Evolutionary conservation across 306 rosid genomes (phyloP).

Genomic region (Vachellia pachyceras): DNA sequence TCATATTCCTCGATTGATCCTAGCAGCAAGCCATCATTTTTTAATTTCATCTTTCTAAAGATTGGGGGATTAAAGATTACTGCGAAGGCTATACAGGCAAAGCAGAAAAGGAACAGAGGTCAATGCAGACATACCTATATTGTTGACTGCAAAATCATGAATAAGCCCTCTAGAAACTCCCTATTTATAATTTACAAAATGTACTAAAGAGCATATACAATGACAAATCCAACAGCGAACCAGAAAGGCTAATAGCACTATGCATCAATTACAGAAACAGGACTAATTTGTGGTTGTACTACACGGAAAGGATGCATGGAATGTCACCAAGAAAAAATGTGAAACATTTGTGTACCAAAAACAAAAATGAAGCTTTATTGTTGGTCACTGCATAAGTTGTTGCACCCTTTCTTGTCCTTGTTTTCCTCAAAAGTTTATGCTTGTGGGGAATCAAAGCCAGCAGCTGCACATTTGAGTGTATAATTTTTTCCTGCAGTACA

Average conservation of each 20-base stretch:
- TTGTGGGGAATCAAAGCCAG: conserved; percentile 26
- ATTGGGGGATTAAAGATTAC: neutral
- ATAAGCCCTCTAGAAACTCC: conserved; percentile 27
- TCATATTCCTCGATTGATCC: neutral
- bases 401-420: conserved; percentile 35
- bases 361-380: conserved; percentile 33
- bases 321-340: conserved; percentile 35
- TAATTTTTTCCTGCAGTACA: conserved; percentile 41
- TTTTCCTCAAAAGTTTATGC: neutral
- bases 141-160: too few species aligned
- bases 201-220: conserved; percentile 37
- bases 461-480: conserved; percentile 32
- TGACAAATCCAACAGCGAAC: conserved; percentile 17
- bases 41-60: neutral
- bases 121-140: too few species aligned
- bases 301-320: conserved; percentile 29
- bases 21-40: neutral
- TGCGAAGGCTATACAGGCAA: neutral
- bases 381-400: conserved; percentile 18
- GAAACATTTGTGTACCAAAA: conserved; percentile 10
- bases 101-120: neutral
- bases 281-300: conserved; percentile 32
- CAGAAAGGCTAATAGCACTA: neutral
- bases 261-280: conserved; percentile 18
- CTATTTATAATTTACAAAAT: conserved; percentile 22